phyloP scores from a whole-genome alignment of 192 early-diverging fungal genomes.

The Podila clonocystis region DNA sequence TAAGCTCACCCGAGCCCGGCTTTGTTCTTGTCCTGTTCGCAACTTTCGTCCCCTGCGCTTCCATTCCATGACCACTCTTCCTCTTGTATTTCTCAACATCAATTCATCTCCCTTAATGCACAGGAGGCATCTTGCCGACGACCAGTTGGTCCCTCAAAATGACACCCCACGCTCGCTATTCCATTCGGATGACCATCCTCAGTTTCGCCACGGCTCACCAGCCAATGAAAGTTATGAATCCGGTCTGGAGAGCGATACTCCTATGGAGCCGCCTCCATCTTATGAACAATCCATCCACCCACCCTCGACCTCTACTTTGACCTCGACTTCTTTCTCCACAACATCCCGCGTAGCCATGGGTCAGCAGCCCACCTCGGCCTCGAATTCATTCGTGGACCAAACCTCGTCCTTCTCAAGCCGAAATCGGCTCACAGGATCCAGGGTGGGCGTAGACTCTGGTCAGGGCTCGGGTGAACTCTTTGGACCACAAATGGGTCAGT shows the following conservation, averaged over 20 bases:
- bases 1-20: neutral
- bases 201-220: neutral
- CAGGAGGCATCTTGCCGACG: constrained; percentile 9
- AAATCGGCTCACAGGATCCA: too few species aligned
- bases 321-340: neutral
- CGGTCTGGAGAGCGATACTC: neutral
- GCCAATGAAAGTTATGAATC: neutral
- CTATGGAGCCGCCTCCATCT: constrained; percentile 29
- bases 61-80: too few species aligned
- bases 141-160: constrained; percentile 4
- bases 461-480: neutral
- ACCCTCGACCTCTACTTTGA: neutral
- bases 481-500: constrained; percentile 5
- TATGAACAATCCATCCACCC: constrained; percentile 31
- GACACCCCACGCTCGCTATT: neutral
- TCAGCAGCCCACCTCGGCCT: neutral
- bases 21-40: neutral
- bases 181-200: neutral
- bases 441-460: too few species aligned
- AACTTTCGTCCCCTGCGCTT: too few species aligned
- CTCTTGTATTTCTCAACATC: neutral
- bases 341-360: too few species aligned
- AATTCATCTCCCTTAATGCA: neutral
- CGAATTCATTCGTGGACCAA: constrained; percentile 13
- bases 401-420: too few species aligned